These are phyloP conservation scores for Diplodia mutila DNA, from an alignment of 2,329 filamentous ascomycete genomes.

Conservation along the genomic window DNA sequence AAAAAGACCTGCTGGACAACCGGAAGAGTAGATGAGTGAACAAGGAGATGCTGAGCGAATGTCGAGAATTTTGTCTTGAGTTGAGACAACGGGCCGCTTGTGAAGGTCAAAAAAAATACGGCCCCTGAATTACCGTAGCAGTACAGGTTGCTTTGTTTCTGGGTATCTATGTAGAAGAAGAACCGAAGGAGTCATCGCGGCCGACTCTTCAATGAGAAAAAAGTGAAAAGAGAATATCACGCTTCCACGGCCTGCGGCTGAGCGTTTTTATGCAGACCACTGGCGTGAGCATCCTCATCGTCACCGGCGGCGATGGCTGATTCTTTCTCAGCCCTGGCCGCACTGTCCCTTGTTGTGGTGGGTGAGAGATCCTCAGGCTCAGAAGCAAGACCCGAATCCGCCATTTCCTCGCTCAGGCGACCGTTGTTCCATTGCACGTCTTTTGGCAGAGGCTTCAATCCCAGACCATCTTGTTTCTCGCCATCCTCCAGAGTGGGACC, in stretches of 20 bases:
- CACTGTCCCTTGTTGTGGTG: slow-evolving; percentile 8
- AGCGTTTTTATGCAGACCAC: slow-evolving; percentile 3
- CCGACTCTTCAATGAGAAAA: slow-evolving; percentile 12
- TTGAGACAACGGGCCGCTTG: slow-evolving; percentile 11
- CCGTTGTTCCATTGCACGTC: slow-evolving; percentile 19
- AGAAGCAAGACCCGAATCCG: slow-evolving; percentile 20
- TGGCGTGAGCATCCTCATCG: neutral
- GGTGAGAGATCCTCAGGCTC: slow-evolving; percentile 22
- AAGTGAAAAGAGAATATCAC: slow-evolving; percentile 4
- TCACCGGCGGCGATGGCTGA: neutral
- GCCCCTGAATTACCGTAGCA: slow-evolving; percentile 20
- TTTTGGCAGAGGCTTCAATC: slow-evolving; percentile 10
- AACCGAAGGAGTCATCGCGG: slow-evolving; percentile 18
- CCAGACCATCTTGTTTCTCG: slow-evolving; percentile 12
- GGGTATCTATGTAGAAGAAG: slow-evolving; percentile 24
- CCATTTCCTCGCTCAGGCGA: slow-evolving; percentile 13
- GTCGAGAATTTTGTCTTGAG: neutral
- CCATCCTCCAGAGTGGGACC: slow-evolving; percentile 20
- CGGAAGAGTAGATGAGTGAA: neutral
- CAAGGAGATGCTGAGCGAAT: slow-evolving; percentile 7
- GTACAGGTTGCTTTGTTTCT: slow-evolving; percentile 23
- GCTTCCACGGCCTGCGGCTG: slow-evolving; percentile 20
- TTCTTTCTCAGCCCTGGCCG: neutral
- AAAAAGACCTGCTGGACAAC: neutral
- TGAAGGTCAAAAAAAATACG: neutral